Evolutionary conservation across 805 yeast genomes (phyloP), one percentile per base, ranked within the genome.

Genomic region (Brettanomyces nanus): DNA sequence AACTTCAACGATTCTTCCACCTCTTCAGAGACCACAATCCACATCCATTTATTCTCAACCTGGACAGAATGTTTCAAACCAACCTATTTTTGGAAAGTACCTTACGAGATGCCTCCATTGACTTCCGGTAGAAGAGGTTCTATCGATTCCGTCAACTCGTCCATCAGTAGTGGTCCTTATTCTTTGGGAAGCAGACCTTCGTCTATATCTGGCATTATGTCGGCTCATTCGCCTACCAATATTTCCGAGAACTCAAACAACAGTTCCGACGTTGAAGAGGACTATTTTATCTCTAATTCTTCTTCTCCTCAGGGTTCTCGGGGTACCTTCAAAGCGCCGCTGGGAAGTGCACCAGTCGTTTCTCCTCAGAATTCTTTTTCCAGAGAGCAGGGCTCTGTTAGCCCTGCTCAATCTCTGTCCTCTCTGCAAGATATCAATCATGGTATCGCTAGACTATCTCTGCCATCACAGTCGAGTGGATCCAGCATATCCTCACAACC

Each of bases 21-120:
- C 54, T 1, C n/a, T 48, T 4, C 46, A 42, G 29, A 37, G 56
- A 5, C 49, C 59, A 4, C 36, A 26, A 20, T 31, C 34, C n/a
- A 6, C 47, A 2, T 51, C 56, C 4, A 23, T 45, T 15, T 46
- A 47, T 31, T 43, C 47, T 9, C 27, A 35, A 28, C 31, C 45
- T 9, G 33, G 38, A 19, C 40, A 39, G 14, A 18, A 26, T 31
- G 25, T 20, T 6, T 15, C 13, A 14, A 21, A 19, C 10, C 59
- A 49, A 35, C 55, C 51, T 3, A 45, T 59, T 29, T 73, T 75
- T 75, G 81, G 81, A 75, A 73, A 47, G 80, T 73, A 4, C 80
- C 80, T 5, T 72, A 71, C 48, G 77, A 73, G 43, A 68, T 73
- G 69, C 77, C 79, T 0, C 45, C 40, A 13, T 43, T 45, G 19